These are phyloP conservation scores for apple (Malus domestica) DNA, from an alignment of 306 rosid genomes.

Conservation along the genomic window DNA sequence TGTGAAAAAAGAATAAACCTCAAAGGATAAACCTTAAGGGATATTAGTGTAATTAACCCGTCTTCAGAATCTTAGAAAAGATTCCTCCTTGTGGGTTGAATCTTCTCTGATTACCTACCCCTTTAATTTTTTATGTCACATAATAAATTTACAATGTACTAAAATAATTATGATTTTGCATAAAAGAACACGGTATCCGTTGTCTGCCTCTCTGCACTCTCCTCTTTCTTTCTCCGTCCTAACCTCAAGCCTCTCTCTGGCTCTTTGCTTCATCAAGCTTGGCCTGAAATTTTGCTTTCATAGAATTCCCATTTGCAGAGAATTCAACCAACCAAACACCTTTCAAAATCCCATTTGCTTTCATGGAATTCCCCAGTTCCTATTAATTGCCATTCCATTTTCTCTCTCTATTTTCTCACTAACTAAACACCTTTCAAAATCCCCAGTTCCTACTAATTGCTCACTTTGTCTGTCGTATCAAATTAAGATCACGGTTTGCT, in stretches of 20 bases:
- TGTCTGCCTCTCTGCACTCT: too few species aligned
- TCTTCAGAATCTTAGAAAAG: too few species aligned
- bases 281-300: slow-evolving; percentile 55
- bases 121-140: too few species aligned
- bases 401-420: not conserved
- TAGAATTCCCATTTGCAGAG: slow-evolving; percentile 56
- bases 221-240: too few species aligned
- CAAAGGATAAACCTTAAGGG: too few species aligned
- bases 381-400: not conserved
- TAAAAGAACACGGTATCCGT: too few species aligned
- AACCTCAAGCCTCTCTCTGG: not conserved
- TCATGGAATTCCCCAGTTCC: not conserved
- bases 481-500: not conserved
- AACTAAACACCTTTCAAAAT: not conserved
- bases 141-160: too few species aligned
- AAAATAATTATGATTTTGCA: too few species aligned
- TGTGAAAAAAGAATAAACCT: too few species aligned
- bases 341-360: not conserved
- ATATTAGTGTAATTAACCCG: too few species aligned
- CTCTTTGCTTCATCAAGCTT: slow-evolving; percentile 77
- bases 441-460: not conserved
- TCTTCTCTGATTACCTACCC: too few species aligned
- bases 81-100: too few species aligned
- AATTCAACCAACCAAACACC: slow-evolving; percentile 25
- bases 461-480: not conserved